These are phyloP conservation scores for Grifola frondosa DNA, from an alignment of 1,284 basidiomycete species.

Conservation along the genomic window DNA sequence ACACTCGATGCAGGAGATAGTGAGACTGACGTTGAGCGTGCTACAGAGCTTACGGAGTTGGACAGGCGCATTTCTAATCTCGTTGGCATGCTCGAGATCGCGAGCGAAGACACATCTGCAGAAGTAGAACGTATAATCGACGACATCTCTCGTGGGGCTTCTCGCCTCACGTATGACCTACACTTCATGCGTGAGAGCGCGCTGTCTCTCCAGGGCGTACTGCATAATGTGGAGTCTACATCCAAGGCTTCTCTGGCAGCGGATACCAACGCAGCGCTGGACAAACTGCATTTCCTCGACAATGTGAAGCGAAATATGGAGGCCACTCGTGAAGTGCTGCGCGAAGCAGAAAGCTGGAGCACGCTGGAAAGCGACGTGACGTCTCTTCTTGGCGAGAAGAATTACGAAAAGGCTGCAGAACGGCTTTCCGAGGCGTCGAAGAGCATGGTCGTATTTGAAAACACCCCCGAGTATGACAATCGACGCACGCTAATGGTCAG, in stretches of 20 bases:
- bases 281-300: constrained; percentile 77
- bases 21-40: constrained; percentile 22
- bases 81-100: constrained; percentile 76
- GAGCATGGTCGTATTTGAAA: constrained; percentile 88
- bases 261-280: constrained; percentile 62
- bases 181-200: constrained; percentile 95
- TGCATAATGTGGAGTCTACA: constrained; percentile 58
- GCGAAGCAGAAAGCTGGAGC: constrained; percentile 93
- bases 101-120: constrained; percentile 83
- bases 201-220: constrained; percentile 63
- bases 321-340: constrained; percentile 78
- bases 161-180: constrained; percentile 87
- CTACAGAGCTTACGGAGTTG: constrained; percentile 60
- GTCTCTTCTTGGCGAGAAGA: constrained; percentile 72
- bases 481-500: constrained; percentile 82
- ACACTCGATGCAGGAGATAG: constrained; percentile 37
- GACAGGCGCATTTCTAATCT: constrained; percentile 74
- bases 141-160: constrained; percentile 85
- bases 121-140: constrained; percentile 85
- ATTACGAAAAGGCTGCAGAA: constrained; percentile 84
- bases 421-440: constrained; percentile 83
- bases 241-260: constrained; percentile 49
- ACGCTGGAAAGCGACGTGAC: constrained; percentile 90
- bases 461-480: constrained; percentile 85
- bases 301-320: constrained; percentile 85